Base-by-base conservation (phyloP, 2,329 filamentous ascomycete species). In the Annulohypoxylon truncatum region DNA sequence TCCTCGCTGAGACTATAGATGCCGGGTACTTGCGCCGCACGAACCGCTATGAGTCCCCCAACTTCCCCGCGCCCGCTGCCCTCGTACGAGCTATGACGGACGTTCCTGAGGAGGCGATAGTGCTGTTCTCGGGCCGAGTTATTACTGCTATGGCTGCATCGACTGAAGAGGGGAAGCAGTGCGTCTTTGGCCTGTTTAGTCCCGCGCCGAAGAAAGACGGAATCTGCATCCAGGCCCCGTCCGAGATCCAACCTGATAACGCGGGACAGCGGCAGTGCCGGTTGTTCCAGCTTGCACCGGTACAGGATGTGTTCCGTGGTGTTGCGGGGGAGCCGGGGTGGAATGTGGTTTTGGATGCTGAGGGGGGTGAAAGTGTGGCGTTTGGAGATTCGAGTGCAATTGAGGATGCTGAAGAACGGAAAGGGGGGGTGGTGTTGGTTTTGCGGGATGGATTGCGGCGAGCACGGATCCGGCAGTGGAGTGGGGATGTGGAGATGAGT, bases 241-340 rank as follows among this genome's bases (percentile, higher is more conserved):
- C 46, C 4, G 58, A 58, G 10, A 20, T 54, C 10, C 13, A 46
- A 20, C 47, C 58, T 5, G 29, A 44, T 9, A 31, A 38, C 18
- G 40, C 20, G 26, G 53, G 40, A 3, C 52, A 48, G 26, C 35
- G 57, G 12, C 47, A 38, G 26, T 61, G 58, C 15, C 20, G 33
- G 13, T 12, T 66, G 12, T 66, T 66, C 40, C 63, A 66, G n/a
- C 58, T 66, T 13, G 47, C 52, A 13, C 63, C 63, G 7, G 48
- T 56, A 3, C 58, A 62, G n/a, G 63, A 66, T n/a, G 40, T 54
- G 22, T 66, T 62, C 24, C 52, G 42, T 12, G 63, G 63, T 15
- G 47, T 62, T 13, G 20, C 29, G 4, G 63, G 58, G 4, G 26
- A 24, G 26, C 15, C 46, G 15, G 63, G 58, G 3, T 66, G 63